Base-by-base conservation (phyloP, 2,329 filamentous ascomycete species). In the Orbilia oligospora region DNA sequence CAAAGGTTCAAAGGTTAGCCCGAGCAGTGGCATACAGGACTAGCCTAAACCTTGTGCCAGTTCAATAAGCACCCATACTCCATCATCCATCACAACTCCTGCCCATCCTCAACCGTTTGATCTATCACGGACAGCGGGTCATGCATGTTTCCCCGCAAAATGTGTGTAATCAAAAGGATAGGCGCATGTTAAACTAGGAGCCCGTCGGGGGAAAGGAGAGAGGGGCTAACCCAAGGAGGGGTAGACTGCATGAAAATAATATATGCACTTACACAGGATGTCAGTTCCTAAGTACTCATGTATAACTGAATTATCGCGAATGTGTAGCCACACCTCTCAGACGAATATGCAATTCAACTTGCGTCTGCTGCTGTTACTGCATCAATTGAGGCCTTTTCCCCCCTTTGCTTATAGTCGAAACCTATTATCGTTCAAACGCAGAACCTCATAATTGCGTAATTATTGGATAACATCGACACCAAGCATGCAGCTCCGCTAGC, bases 221-320 rank as follows among this genome's bases (percentile, higher is more conserved):
- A 71, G 68, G 68, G 56, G 68, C 56, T 71, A 72, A 63, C 55
- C 20, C 48, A 66, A 73, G 48, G 61, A 73, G 61, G 70, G 70
- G 70, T 66, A 36, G 41, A 44, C 33, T 38, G 27, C 53, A 53
- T 30, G 49, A 24, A 55, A 16, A 33, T 16, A 4, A 5, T 51
- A 3, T 18, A 38, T 61, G 33, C 4, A 6, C 27, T 30, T 30
- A 6, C 3, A 6, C 6, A 30, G 27, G 3, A 30, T 30, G n/a
- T n/a, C n/a, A n/a, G n/a, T n/a, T n/a, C n/a, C n/a, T 30, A 30
- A 30, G 27, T n/a, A n/a, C n/a, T n/a, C n/a, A 30, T 3, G 27
- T 30, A 30, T 6, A 12, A 46, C 4, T 44, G 8, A 51, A 14
- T 44, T 38, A 30, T 58, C 53, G 53, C 53, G 53, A 58, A 41